Evolutionary conservation across 768 basidiomycete species (phyloP), one percentile per base, ranked within the genome.

Genomic region (Leccinum obscurum): DNA sequence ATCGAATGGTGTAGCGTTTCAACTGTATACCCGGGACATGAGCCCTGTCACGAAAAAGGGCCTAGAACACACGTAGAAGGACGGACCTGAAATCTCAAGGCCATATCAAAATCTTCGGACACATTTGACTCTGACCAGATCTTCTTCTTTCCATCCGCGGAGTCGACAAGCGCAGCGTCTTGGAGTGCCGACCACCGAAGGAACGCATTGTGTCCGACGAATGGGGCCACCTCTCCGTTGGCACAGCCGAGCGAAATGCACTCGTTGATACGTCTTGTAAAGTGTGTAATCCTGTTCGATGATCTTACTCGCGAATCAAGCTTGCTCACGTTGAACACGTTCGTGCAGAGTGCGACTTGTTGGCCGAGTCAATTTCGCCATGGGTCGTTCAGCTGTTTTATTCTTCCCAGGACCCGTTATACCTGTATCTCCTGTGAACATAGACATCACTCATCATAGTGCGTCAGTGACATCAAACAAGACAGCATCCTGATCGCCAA

Each of bases 301-400:
- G 37, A 61, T 52, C 64, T 61, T 56, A 58, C 57, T 59, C 49
- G 26, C 46, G 49, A 46, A 37, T 54, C 56, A 62, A 98, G 96
- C 85, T 98, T 58, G 96, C 96, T 2, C 26, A 28, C 7, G 24
- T 24, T 24, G 24, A 24, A 24, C 96, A 99, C 72, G 94, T 99
- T 61, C 89, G 96, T 68, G 95, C 96, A 11, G 95, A 98, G 72
- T 89, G 95, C 65, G 95, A 98, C 70, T 92, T 98, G 26, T 81
- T 98, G 58, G 95, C 95, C 4, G 95, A 98, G 76, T 95, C 92
- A 26, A 97, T 95, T 59, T 96, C 94, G 32, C 87, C 90, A 55
- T 98, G 95, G 95, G 95, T 98, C 53, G 95, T 98, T 2, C 95
- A 97, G 69, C 80, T 98, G 17, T 98, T 90, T 81, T 98, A 97